A percentile compares a stretch with the other conserved stretches of the same genome.
These are phyloP conservation scores for Fusarium robinianum DNA, from an alignment of 2,329 filamentous ascomycete species.

Conservation along the genomic window DNA sequence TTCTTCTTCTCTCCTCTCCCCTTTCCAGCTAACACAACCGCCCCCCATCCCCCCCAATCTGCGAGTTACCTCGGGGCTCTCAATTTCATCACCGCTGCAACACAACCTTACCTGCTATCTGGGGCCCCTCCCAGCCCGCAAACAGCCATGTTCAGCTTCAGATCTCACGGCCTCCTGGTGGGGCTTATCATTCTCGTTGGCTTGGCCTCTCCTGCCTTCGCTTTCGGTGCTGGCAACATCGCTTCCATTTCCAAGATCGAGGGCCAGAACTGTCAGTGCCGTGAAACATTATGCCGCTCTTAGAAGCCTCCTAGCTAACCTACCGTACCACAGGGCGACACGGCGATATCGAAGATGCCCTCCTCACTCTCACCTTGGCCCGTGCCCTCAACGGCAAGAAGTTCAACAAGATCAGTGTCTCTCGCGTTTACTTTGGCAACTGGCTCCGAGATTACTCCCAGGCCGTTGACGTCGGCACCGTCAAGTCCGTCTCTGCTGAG, in stretches of 20 bases:
- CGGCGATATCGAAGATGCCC: conserved; percentile 90
- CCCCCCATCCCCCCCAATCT: conserved; percentile 4
- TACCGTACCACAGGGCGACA: conserved; percentile 64
- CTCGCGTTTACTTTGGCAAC: conserved; percentile 94
- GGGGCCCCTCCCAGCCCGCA: conserved; percentile 21
- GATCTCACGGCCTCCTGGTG: conserved; percentile 56
- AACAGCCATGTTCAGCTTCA: conserved; percentile 53
- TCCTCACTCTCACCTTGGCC: conserved; percentile 70
- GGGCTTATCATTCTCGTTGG: conserved; percentile 65
- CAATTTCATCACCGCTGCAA: conserved; percentile 11
- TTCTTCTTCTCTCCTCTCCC: conserved; percentile 15
- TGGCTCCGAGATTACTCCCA: conserved; percentile 94
- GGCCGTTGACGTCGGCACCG: conserved; percentile 88
- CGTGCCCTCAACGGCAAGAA: conserved; percentile 67
- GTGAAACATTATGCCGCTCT: neutral
- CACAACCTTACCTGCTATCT: conserved; percentile 12
- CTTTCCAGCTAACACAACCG: conserved; percentile 8
- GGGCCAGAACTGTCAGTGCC: conserved; percentile 73
- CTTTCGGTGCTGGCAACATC: conserved; percentile 90
- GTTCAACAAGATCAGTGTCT: conserved; percentile 85
- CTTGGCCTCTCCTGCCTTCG: conserved; percentile 69
- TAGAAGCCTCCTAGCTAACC: conserved; percentile 12
- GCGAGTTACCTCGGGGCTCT: conserved; percentile 14
- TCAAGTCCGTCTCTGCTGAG: conserved; percentile 88
- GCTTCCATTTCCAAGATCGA: conserved; percentile 79